Base-by-base conservation (phyloP, 257 asterid genomes). In the Oldenlandia corymbosa region DNA sequence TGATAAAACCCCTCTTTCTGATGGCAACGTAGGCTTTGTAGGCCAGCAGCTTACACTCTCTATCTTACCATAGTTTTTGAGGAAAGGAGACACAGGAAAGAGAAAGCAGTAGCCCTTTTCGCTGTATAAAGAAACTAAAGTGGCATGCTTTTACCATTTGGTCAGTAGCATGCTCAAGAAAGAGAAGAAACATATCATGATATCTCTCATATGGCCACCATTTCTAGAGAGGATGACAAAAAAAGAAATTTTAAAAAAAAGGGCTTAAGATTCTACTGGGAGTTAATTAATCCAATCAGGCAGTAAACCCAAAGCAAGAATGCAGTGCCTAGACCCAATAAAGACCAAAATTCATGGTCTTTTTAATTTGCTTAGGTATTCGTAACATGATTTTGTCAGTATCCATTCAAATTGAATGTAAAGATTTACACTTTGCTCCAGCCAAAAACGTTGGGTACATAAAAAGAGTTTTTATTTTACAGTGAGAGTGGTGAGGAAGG, bases 91-190 rank as follows among this genome's bases (percentile, higher is more conserved):
- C 75, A 76, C 80, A 78, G 79, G 72, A 71, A 34, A 69, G 69
- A 69, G 65, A 65, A 56, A 63, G 51, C 68, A 55, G 54, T 60
- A 43, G 42, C 51, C 43, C 46, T 27, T 37, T 47, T 57, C 47
- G 13, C 55, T 73, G 85, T 80, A 70, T 68, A 91, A 84, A 89
- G 88, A 91, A 84, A 87, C 88, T 78, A 75, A 77, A 82, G 70
- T 60, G 83, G 85, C 87, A 88, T 80, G 90, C 82, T 86, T 86
- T 93, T 87, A 93, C n/a, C 82, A 81, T 34, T 52, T 85, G 93
- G 90, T 71, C 88, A 80, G 83, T 75, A 62, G 75, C 73, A 70
- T 68, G 74, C 81, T n/a, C n/a, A 86, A 79, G 79, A 73, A 77
- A 76, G 76, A 86, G 80, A 84, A 80, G n/a, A n/a, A n/a, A n/a